Evolutionary conservation across 768 basidiomycete species (phyloP).

Genomic region (Suillus tomentosus): DNA sequence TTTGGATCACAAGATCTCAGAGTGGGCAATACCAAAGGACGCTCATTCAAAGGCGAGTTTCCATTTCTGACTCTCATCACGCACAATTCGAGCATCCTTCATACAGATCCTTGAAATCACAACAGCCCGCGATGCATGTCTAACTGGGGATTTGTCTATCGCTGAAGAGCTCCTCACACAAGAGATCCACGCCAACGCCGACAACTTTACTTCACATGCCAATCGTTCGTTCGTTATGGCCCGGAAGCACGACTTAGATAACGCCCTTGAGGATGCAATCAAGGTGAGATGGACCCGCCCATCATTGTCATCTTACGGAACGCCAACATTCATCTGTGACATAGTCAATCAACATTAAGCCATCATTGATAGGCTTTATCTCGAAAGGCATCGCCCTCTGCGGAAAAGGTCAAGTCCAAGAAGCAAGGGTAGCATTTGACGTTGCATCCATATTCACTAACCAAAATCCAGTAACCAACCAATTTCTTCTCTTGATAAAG

Average conservation of each 20-base stretch:
- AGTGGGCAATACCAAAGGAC: too few species aligned
- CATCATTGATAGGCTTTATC: neutral
- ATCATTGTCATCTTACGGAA: neutral
- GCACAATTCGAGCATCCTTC: neutral
- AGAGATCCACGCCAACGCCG: neutral
- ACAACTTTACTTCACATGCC: neutral
- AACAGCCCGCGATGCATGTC: neutral
- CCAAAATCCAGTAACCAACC: neutral
- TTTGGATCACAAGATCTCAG: too few species aligned
- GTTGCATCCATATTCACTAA: neutral
- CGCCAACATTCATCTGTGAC: neutral
- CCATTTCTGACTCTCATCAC: neutral
- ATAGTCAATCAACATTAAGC: neutral
- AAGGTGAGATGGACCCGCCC: neutral
- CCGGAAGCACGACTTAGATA: neutral
- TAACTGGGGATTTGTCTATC: neutral
- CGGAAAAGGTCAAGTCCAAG: neutral
- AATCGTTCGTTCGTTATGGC: neutral
- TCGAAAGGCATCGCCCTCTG: neutral
- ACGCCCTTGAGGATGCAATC: neutral
- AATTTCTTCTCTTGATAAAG: neutral
- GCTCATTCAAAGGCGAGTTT: too few species aligned
- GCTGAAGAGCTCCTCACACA: neutral
- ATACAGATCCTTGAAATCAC: neutral
- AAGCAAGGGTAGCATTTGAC: neutral